These are phyloP conservation scores for Populus deltoides DNA, from an alignment of 345 rosid species.

Conservation along the genomic window DNA sequence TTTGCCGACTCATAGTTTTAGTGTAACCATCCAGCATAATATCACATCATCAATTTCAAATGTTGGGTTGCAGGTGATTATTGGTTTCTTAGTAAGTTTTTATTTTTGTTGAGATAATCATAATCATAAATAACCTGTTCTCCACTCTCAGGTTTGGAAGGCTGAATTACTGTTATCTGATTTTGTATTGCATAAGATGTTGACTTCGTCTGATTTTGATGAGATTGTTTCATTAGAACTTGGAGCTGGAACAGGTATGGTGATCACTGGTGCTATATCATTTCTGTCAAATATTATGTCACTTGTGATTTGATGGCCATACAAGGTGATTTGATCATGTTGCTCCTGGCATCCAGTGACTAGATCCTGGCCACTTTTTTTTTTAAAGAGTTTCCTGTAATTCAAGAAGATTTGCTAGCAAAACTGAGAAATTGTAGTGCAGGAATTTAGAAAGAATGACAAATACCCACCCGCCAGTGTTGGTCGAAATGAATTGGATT, in stretches of 20 bases:
- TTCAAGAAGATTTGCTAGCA: too few relatives aligned
- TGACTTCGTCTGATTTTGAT: constrained; percentile 56
- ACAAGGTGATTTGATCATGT: not conserved
- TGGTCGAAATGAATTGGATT: not conserved
- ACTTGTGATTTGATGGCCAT: not conserved
- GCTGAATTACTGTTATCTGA: constrained; percentile 74
- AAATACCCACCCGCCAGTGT: not conserved
- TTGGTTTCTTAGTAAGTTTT: constrained; percentile 7
- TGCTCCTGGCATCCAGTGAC: not conserved
- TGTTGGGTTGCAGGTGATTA: constrained; percentile 78
- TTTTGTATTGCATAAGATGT: constrained; percentile 67
- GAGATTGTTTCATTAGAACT: constrained; percentile 58
- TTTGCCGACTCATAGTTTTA: constrained; percentile 33
- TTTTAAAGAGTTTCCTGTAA: too few relatives aligned
- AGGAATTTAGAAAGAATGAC: not conserved
- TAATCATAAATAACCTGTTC: not conserved
- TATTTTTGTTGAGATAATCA: not conserved
- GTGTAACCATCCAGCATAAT: constrained; percentile 56
- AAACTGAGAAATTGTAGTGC: not conserved
- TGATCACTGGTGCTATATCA: not conserved
- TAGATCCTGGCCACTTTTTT: not conserved
- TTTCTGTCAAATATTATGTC: not conserved
- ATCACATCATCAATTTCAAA: constrained; percentile 69
- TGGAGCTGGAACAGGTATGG: constrained; percentile 89
- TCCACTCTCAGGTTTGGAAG: constrained; percentile 72